Evolutionary conservation across 2,329 filamentous ascomycete species (phyloP).

Genomic region (Plectosphaerella plurivora): DNA sequence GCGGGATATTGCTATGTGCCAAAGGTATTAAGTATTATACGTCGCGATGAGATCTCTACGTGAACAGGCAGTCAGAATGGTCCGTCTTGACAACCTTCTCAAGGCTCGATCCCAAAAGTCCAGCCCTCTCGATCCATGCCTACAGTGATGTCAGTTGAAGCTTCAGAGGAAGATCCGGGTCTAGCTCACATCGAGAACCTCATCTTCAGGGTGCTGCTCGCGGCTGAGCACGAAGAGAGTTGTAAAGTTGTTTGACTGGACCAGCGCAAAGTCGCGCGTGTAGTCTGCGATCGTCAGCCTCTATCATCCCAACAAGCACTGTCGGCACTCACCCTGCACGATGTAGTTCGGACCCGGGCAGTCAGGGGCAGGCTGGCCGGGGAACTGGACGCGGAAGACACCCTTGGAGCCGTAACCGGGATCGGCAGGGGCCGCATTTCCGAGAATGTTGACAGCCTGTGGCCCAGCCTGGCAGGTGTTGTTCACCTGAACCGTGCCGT

Average conservation of each 20-base stretch:
- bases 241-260: conserved; percentile 25
- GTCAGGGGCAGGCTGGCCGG: conserved; percentile 18
- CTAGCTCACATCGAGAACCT: conserved; percentile 20
- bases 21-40: too few relatives aligned
- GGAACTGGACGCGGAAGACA: conserved; percentile 24
- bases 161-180: neutral
- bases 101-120: conserved; percentile 17
- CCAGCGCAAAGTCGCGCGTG: conserved; percentile 23
- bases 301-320: neutral
- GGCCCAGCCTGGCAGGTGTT: conserved; percentile 23
- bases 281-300: conserved; percentile 16
- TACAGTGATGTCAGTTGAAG: conserved; percentile 3
- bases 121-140: conserved; percentile 20
- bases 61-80: conserved; percentile 17
- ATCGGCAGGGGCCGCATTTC: conserved; percentile 19
- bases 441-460: conserved; percentile 22
- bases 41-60: conserved; percentile 4
- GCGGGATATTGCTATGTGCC: too few relatives aligned
- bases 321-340: conserved; percentile 18
- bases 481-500: conserved; percentile 25
- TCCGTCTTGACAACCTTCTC: conserved; percentile 20
- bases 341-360: conserved; percentile 28
- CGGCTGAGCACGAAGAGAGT: conserved; percentile 26
- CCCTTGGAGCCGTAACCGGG: conserved; percentile 21
- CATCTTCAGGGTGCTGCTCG: conserved; percentile 19